phyloP scores from a whole-genome alignment of 305 asterid genomes.

The Solanum hybrid region DNA sequence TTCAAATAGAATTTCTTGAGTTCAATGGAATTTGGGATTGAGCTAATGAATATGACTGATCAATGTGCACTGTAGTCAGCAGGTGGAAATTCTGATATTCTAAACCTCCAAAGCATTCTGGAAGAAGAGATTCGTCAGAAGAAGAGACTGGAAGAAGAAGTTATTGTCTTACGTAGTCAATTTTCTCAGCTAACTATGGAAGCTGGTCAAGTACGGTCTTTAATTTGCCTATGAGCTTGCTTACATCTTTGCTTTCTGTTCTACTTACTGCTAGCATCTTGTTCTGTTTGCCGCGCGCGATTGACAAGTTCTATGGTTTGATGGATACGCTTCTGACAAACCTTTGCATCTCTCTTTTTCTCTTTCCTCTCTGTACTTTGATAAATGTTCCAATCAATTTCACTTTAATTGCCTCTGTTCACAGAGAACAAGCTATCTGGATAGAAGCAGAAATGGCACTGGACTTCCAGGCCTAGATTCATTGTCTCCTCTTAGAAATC shows the following conservation, averaged over 20 bases:
- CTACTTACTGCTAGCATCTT: not conserved
- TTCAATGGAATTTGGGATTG: conserved; percentile 13
- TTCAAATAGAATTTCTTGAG: not conserved
- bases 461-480: conserved; percentile 45
- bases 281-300: not conserved
- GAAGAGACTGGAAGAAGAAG: conserved; percentile 92
- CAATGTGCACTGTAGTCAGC: conserved; percentile 44
- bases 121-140: conserved; percentile 80
- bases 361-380: not conserved
- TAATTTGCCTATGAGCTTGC: not conserved
- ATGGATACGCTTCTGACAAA: not conserved
- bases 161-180: conserved; percentile 62
- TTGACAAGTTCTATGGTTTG: not conserved
- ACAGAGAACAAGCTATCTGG: conserved; percentile 55
- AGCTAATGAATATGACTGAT: conserved; percentile 18
- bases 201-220: conserved; percentile 53
- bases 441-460: conserved; percentile 47
- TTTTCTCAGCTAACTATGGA: conserved; percentile 56
- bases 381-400: not conserved
- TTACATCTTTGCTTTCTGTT: not conserved
- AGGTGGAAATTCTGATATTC: conserved; percentile 49
- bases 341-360: not conserved
- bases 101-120: conserved; percentile 54
- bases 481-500: conserved; percentile 46
- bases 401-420: conserved; percentile 11